Percentiles rank a stretch among this genome's conserved stretches.
Evolutionary conservation across 768 basidiomycete genomes (phyloP).

Genomic region (Pilatotrama ljubarskyi): DNA sequence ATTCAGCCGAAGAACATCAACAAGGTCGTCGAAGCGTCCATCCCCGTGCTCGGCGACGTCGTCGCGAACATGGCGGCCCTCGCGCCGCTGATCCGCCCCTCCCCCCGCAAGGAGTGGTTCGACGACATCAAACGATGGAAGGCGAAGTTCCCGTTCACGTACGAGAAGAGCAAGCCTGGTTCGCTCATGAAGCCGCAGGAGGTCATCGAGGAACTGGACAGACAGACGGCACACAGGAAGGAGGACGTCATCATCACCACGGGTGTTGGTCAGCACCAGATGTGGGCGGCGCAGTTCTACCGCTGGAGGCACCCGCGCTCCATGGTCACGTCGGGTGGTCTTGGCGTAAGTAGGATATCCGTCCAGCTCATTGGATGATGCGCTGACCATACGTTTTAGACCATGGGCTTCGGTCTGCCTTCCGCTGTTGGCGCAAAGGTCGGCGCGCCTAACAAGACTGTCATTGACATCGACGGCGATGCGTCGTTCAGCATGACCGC

Average conservation of each 20-base stretch:
- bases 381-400: conserved; percentile 45
- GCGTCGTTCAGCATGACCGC: conserved; percentile 99
- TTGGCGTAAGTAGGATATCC: conserved; percentile 66
- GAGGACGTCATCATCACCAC: conserved; percentile 87
- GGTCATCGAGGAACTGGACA: conserved; percentile 90
- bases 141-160: conserved; percentile 86
- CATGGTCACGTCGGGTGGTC: conserved; percentile 91
- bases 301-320: conserved; percentile 86
- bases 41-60: conserved; percentile 94
- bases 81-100: conserved; percentile 70
- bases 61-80: conserved; percentile 77
- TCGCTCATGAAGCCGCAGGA: conserved; percentile 93
- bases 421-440: conserved; percentile 97
- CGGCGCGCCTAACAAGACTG: conserved; percentile 88
- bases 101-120: conserved; percentile 80
- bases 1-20: conserved; percentile 99
- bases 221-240: conserved; percentile 75
- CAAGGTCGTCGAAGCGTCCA: conserved; percentile 94
- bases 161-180: conserved; percentile 58
- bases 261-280: conserved; percentile 98
- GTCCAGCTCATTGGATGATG: conserved; percentile 2
- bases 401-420: conserved; percentile 98
- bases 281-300: conserved; percentile 98
- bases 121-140: conserved; percentile 84
- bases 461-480: conserved; percentile 96